Evolutionary conservation across 2,329 filamentous ascomycete genomes (phyloP), one percentile per base, ranked within the genome.

Genomic region (Fusarium albosuccineum): DNA sequence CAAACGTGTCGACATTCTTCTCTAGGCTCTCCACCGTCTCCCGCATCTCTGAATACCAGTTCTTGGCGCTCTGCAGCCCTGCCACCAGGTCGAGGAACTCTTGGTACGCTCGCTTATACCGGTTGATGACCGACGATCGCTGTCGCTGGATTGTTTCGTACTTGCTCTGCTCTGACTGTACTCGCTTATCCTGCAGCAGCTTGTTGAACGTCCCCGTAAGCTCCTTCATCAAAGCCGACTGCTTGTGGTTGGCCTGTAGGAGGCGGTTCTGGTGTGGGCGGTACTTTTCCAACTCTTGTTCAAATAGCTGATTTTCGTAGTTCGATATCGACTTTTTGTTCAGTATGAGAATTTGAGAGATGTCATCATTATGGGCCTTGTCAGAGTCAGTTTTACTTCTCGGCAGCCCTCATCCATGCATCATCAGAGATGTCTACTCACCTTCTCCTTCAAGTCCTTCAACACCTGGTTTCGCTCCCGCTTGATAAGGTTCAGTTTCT

Each of bases 391-490:
- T 60, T n/a, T 4, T 5, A 30, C 5, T 33, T 22, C 45, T 22
- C 34, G 8, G 17, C 17, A 10, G 10, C 17, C 13, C 14, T 13
- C 39, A 10, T 33, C 8, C 16, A 11, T 30, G 8, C 9, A 16
- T 27, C 4, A 22, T 22, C 4, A 22, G 10, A 46, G 29, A 10
- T 27, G n/a, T 13, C 34, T 13, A 65, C 85, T 73, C 79, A 97
- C 96, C 90, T 97, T 98, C 70, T 98, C 94, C 79, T 99, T 99
- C 71, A 99, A 83, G 79, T 99, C 96, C 78, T 97, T 98, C 68
- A 99, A 81, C 40, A 97, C 93, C 80, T 97, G 94, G 62, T 91
- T 90, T 62, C 96, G 86, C 78, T 99, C 97, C 61, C 93, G 87
- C 82, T 98, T 98, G 72, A 99, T 90, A 37, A 97, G 83, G 72